Percentiles rank a stretch among this genome's conserved stretches.
Evolutionary conservation across 1,284 basidiomycete species (phyloP).

Genomic region (Ustilago nuda): DNA sequence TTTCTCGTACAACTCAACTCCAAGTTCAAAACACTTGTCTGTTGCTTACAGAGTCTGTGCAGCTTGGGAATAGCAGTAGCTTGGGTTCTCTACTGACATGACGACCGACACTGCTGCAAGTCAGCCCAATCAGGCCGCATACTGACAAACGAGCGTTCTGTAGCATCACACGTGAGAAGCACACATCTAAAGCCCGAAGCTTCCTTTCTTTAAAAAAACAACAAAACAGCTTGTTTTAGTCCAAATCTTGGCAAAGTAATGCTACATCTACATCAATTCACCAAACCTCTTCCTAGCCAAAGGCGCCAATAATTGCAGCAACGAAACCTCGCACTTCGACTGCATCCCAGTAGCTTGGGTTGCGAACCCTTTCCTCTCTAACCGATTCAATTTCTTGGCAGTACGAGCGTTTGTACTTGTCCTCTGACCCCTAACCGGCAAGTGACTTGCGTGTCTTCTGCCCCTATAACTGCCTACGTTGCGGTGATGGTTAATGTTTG

Average conservation of each 20-base stretch:
- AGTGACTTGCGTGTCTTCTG: slow-evolving; percentile 84
- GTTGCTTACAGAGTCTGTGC: too few species aligned
- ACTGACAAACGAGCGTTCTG: too few species aligned
- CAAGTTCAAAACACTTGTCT: neutral
- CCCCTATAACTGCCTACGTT: slow-evolving; percentile 90
- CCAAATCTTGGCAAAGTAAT: neutral
- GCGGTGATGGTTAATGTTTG: slow-evolving; percentile 88
- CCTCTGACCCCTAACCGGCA: slow-evolving; percentile 89
- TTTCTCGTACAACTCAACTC: neutral
- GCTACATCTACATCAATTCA: neutral
- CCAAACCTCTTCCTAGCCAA: slow-evolving; percentile 39
- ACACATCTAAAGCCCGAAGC: too few species aligned
- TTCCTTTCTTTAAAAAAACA: too few species aligned
- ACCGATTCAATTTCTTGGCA: slow-evolving; percentile 83
- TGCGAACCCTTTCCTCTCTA: slow-evolving; percentile 72
- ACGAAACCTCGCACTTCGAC: neutral
- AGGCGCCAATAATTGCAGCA: slow-evolving; percentile 38
- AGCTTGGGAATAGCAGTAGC: too few species aligned
- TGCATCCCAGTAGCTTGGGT: neutral
- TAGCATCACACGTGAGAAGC: too few species aligned
- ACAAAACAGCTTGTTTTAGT: too few species aligned
- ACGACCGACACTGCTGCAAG: too few species aligned
- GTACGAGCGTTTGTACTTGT: slow-evolving; percentile 87
- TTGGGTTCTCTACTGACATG: too few species aligned
- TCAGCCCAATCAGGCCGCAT: too few species aligned